phyloP scores from a whole-genome alignment of 2,329 filamentous ascomycete genomes.

The Dothidotthia symphoricarpi region DNA sequence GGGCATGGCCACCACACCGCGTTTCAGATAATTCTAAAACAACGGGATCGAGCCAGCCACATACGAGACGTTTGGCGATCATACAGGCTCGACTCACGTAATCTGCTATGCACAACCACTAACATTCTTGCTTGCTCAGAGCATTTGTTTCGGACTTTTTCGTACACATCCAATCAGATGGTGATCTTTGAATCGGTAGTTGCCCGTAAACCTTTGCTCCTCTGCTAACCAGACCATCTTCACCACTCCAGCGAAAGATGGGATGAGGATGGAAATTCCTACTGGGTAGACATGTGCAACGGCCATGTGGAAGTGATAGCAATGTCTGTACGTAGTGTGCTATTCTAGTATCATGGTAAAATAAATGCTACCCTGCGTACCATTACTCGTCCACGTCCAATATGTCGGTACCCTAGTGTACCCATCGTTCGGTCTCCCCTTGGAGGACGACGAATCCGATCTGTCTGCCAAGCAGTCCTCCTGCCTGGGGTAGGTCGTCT shows the following conservation, averaged over 20 bases:
- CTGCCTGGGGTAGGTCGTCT: slow-evolving; percentile 22
- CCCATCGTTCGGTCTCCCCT: slow-evolving; percentile 24
- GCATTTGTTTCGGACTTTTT: slow-evolving; percentile 40
- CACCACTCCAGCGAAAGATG: slow-evolving; percentile 31
- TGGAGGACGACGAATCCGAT: slow-evolving; percentile 24
- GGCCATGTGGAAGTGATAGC: slow-evolving; percentile 17
- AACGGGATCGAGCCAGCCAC: slow-evolving; percentile 27
- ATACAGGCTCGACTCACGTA: slow-evolving; percentile 32
- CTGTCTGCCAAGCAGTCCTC: slow-evolving; percentile 26
- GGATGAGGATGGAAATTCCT: slow-evolving; percentile 31
- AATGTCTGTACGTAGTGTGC: slow-evolving; percentile 30
- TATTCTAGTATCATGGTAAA: slow-evolving; percentile 35
- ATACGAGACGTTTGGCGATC: slow-evolving; percentile 36
- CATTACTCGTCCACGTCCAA: slow-evolving; percentile 25
- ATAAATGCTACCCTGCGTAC: slow-evolving; percentile 32
- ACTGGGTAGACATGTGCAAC: slow-evolving; percentile 34
- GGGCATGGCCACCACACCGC: slow-evolving; percentile 37
- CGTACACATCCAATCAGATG: slow-evolving; percentile 41
- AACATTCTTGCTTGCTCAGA: slow-evolving; percentile 38
- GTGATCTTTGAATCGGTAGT: slow-evolving; percentile 31
- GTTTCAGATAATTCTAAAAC: slow-evolving; percentile 29
- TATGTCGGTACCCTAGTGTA: slow-evolving; percentile 32
- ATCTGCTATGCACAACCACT: slow-evolving; percentile 37
- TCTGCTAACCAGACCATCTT: slow-evolving; percentile 39
- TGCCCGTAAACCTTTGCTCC: slow-evolving; percentile 38